Conservation (phyloP, 306 rosid genomes). For the Biancaea sappan region DNA sequence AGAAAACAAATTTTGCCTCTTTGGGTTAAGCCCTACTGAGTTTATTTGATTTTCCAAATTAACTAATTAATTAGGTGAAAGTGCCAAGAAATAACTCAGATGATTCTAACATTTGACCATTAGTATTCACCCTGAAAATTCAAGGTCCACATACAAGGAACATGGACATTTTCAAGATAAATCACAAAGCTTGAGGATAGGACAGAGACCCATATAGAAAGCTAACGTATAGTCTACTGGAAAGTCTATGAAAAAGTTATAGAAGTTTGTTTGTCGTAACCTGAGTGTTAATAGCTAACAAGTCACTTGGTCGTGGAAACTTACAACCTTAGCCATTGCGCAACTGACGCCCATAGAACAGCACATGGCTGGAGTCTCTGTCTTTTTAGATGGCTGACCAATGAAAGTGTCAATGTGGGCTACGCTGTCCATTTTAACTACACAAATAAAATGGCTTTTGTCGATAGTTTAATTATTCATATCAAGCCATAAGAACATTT, state of each 20-base stretch:
- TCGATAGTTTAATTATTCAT: too few species aligned
- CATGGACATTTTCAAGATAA: not conserved
- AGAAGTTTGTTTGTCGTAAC: not conserved
- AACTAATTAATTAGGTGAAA: conserved; percentile 23
- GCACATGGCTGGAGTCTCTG: too few species aligned
- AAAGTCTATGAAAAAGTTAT: not conserved
- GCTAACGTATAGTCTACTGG: not conserved
- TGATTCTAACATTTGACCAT: conserved; percentile 7
- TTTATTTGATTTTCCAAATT: not conserved
- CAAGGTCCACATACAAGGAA: conserved; percentile 1
- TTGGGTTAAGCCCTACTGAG: too few species aligned
- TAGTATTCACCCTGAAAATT: not conserved
- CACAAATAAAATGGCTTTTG: too few species aligned
- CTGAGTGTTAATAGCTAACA: not conserved
- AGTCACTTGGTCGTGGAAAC: not conserved
- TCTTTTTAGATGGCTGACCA: too few species aligned
- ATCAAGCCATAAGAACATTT: too few species aligned
- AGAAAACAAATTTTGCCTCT: too few species aligned
- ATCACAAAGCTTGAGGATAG: not conserved
- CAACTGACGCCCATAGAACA: not conserved
- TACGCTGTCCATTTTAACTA: too few species aligned
- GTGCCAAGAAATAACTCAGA: conserved; percentile 31
- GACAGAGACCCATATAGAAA: not conserved
- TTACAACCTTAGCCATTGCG: not conserved
- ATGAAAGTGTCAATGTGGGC: too few species aligned